Base-by-base conservation (phyloP, 1,139 yeast species). In the Spencermartinsiella ligniputridi region DNA sequence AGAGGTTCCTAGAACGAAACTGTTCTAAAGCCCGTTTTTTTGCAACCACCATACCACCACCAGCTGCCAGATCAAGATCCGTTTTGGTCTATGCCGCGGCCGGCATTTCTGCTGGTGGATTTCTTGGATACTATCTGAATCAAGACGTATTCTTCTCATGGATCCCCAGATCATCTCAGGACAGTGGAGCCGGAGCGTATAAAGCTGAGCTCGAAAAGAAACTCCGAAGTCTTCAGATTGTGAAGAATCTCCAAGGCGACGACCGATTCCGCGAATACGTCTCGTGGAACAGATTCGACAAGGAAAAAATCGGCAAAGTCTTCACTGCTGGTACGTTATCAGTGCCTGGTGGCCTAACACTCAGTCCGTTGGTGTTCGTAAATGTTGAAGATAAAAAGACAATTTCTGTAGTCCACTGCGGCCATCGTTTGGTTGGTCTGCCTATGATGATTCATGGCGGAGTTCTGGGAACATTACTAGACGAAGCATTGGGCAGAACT, bases 381-480 rank as follows among this genome's bases (percentile, higher is more conserved):
- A 79, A 85, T 52, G 64, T 68, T 2, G 55, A 67, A 6, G 68
- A 67, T 29, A 75, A 79, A 2, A 72, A 77, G 47, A 83, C 86
- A 49, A 74, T 83, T 0, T 74, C 85, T 0, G 76, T 88, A 0
- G 72, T 87, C 21, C 95, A 88, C 61, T 74, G 84, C 41, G 97
- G 97, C 0, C 79, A 83, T 58, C 75, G 76, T 50, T 66, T 89
- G 30, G 81, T 94, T 39, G 97, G 97, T 2, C 89, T 83, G 60
- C 97, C 97, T 1, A 81, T 86, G 54, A 69, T 90, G 32, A 76
- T 88, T 1, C 97, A 90, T 60, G 97, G 97, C 2, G 97, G 97
- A 0, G 78, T 90, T 35, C 64, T 90, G 32, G 95, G 95, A 6
- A 83, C 95, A 0, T 68, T 90, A 12, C 68, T 88, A 47, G 94